These are phyloP conservation scores for Hymenoscyphus infarciens DNA, from an alignment of 2,329 filamentous ascomycete genomes.

Conservation along the genomic window DNA sequence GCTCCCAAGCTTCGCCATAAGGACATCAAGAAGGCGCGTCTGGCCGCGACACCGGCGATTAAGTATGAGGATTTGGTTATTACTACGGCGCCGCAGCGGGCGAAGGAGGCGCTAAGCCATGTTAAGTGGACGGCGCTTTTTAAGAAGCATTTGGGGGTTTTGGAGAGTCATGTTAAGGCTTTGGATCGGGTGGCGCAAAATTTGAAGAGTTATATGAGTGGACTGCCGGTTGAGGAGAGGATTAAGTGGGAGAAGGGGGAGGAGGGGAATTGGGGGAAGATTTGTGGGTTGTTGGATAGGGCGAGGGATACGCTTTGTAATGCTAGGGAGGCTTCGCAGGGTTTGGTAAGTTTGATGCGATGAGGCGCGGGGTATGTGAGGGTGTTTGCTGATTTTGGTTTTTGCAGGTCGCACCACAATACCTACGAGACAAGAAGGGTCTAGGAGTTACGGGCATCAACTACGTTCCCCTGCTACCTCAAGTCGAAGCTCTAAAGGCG, in stretches of 20 bases:
- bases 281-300: slow-evolving; percentile 29
- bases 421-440: slow-evolving; percentile 24
- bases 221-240: not conserved
- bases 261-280: slow-evolving; percentile 27
- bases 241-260: slow-evolving; percentile 22
- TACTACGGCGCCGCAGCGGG: not conserved
- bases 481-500: slow-evolving; percentile 18
- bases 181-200: slow-evolving; percentile 25
- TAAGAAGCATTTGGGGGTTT: slow-evolving; percentile 28
- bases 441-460: slow-evolving; percentile 23
- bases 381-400: slow-evolving; percentile 7
- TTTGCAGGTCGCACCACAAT: slow-evolving; percentile 19
- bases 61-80: not conserved
- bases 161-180: slow-evolving; percentile 27
- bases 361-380: not conserved
- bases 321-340: slow-evolving; percentile 21
- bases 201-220: slow-evolving; percentile 15
- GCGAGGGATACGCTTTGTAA: slow-evolving; percentile 20
- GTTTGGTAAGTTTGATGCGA: slow-evolving; percentile 23
- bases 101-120: slow-evolving; percentile 31
- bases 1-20: not conserved
- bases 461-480: slow-evolving; percentile 20
- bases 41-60: not conserved
- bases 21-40: not conserved
- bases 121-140: slow-evolving; percentile 36